Evolutionary conservation across 148 eudicot genomes (phyloP).

Genomic region (Persicaria tinctoria): DNA sequence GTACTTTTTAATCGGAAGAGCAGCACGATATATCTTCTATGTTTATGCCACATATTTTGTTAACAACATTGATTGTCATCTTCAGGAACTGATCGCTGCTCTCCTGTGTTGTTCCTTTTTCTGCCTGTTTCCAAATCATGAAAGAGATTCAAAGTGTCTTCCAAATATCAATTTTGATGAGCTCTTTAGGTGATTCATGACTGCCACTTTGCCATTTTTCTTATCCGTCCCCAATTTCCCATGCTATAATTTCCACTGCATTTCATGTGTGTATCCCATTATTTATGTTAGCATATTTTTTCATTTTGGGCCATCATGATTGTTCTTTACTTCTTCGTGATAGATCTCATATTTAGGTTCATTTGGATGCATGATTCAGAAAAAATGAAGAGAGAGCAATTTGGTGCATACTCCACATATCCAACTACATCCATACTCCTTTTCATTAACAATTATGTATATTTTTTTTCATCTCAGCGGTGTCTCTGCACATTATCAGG

Average conservation of each 20-base stretch:
- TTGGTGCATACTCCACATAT: background rate
- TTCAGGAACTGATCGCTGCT: constrained; percentile 88
- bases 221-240: background rate
- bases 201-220: constrained; percentile 9
- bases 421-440: background rate
- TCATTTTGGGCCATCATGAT: background rate
- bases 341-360: background rate
- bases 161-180: constrained; percentile 85
- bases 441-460: background rate
- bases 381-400: background rate
- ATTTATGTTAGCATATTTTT: background rate
- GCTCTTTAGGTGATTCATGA: constrained; percentile 71
- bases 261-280: background rate
- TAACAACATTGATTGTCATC: constrained; percentile 13
- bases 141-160: constrained; percentile 72
- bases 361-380: background rate
- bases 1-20: background rate
- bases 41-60: background rate
- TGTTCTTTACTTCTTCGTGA: background rate
- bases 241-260: background rate
- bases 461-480: constrained; percentile 37
- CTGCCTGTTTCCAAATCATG: constrained; percentile 71
- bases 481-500: constrained; percentile 48
- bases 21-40: background rate
- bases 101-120: constrained; percentile 85